Base-by-base conservation (phyloP, 345 rosid species). In the Gossypioides kirkii region DNA sequence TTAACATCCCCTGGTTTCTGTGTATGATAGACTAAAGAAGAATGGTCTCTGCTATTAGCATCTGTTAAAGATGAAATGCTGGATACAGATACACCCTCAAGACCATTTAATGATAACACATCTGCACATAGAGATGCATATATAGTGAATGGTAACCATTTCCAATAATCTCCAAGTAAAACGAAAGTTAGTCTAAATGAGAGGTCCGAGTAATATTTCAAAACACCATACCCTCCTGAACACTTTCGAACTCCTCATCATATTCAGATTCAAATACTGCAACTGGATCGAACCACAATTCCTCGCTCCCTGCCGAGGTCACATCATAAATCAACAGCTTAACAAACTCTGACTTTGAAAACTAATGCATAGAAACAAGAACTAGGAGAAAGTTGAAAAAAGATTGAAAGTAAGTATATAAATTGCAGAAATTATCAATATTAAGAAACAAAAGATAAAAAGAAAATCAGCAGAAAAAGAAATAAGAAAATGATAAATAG, bases 221-320 rank as follows among this genome's bases (percentile, higher is more conserved):
- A 70, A 46, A 76, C 17, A 55, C 55, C 81, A n/a, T 81, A 91
- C 97, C 97, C 69, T 92, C 98, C 36, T 84, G 82, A 26, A 94
- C 90, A 76, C 98, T 94, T 68, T 88, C 82, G 49, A 87, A 94
- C 61, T 94, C 99, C 16, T 92, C 98, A 17, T 95, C 99, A 76
- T 87, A 73, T 72, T 94, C 98, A 43, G 98, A 87, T 75, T 91
- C 99, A 80, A 89, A 87, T 45, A 72, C 76, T 10, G 84, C 83
- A 71, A 77, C 81, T 41, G 98, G 81, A 80, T 95, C 99, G 72
- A 82, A 91, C 94, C 96, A 95, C 11, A 88, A 79, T 42, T 81
- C 87, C 13, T 95, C 93, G 53, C 82, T 91, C 77, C 91, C 97
- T 86, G 86, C 80, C 60, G 71, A 69, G 32, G 77, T 59, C 18